Conservation (phyloP, 257 asterid genomes). For the Solanum etuberosum region DNA sequence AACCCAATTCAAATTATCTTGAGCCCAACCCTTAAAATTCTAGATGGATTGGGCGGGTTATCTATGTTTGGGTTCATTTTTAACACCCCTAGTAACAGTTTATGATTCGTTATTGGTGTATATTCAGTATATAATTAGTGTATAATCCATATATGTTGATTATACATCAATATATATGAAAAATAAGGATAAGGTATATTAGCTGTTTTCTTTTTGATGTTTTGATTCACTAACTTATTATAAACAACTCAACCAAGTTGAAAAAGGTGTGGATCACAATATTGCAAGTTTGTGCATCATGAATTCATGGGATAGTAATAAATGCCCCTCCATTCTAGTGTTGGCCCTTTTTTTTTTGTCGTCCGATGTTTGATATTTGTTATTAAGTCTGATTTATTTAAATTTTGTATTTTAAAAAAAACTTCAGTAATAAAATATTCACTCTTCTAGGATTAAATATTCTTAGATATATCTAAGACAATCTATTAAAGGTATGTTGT, state of each 20-base stretch:
- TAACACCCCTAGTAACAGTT: too few species aligned
- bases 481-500: neutral
- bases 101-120: neutral
- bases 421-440: too few species aligned
- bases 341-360: neutral
- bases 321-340: neutral
- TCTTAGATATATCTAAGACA: too few species aligned
- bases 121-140: neutral
- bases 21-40: too few species aligned
- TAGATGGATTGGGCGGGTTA: too few species aligned
- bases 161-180: too few species aligned
- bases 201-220: neutral
- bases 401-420: too few species aligned
- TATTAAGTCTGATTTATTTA: neutral
- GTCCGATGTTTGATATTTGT: fast-evolving
- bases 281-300: neutral
- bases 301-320: neutral
- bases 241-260: neutral
- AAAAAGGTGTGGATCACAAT: neutral
- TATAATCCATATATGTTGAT: neutral
- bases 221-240: neutral
- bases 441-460: too few species aligned
- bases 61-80: too few species aligned
- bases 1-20: too few species aligned
- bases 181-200: neutral